Evolutionary conservation across 768 basidiomycete genomes (phyloP).

Genomic region (Russula compacta): DNA sequence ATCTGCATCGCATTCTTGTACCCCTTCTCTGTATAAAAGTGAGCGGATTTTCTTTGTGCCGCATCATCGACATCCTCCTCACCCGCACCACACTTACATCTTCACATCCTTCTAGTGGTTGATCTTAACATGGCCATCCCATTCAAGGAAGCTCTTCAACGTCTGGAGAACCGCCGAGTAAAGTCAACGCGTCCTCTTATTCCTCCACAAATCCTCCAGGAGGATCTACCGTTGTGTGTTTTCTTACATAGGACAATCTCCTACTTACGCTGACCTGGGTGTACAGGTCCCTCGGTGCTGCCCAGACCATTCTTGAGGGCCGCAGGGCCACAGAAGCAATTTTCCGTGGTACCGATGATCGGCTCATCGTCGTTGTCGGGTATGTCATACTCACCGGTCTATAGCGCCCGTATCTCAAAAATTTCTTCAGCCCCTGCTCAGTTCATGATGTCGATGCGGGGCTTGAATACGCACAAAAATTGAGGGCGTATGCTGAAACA

Average conservation of each 20-base stretch:
- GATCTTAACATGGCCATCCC: slow-evolving; percentile 59
- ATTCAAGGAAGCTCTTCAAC: slow-evolving; percentile 68
- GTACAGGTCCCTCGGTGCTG: slow-evolving; percentile 61
- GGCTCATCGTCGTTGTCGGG: slow-evolving; percentile 88
- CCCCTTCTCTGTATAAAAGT: slow-evolving; percentile 8
- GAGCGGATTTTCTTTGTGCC: slow-evolving; percentile 2
- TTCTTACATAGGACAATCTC: slow-evolving; percentile 14
- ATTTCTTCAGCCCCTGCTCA: slow-evolving; percentile 68
- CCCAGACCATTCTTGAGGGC: slow-evolving; percentile 85
- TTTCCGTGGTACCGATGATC: slow-evolving; percentile 81
- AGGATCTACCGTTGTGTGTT: slow-evolving; percentile 80
- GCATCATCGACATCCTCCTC: background rate
- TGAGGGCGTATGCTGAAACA: slow-evolving; percentile 70
- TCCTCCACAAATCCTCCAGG: slow-evolving; percentile 89
- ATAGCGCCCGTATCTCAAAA: background rate
- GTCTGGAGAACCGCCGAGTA: slow-evolving; percentile 82
- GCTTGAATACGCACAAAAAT: slow-evolving; percentile 73
- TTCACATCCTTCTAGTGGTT: slow-evolving; percentile 29
- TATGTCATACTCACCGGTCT: slow-evolving; percentile 28
- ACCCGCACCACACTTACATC: background rate
- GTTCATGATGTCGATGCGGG: slow-evolving; percentile 86
- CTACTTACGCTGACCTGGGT: slow-evolving; percentile 1
- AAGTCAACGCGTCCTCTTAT: slow-evolving; percentile 83
- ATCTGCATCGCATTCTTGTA: background rate
- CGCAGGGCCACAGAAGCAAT: slow-evolving; percentile 71